Conservation (phyloP, 2,329 filamentous ascomycete genomes). For the Calonectria hongkongensis region DNA sequence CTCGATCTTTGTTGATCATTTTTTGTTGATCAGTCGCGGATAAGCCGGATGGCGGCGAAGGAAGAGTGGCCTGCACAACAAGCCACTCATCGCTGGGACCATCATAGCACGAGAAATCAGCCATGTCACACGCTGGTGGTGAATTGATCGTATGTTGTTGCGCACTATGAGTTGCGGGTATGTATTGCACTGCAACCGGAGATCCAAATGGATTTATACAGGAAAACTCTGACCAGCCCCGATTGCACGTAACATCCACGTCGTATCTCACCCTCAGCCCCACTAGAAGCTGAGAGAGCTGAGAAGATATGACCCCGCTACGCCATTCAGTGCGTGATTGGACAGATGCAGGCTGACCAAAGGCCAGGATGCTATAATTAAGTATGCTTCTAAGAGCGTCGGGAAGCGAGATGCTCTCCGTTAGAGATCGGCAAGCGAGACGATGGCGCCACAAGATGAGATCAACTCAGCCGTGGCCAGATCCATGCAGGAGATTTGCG, state of each 20-base stretch:
- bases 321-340: background rate
- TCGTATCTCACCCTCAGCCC: background rate
- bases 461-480: background rate
- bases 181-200: background rate
- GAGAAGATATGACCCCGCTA: no score
- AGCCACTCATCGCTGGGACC: constrained; percentile 13
- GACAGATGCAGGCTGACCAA: background rate
- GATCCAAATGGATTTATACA: background rate
- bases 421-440: background rate
- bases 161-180: background rate
- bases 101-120: constrained; percentile 9
- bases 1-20: constrained; percentile 8
- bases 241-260: background rate
- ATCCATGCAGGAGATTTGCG: background rate
- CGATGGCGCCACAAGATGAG: background rate
- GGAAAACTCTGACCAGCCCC: background rate
- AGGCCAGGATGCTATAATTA: background rate
- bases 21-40: background rate
- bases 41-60: background rate
- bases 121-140: background rate
- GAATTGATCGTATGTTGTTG: background rate
- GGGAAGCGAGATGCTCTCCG: constrained; percentile 6
- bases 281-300: no score
- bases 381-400: background rate
- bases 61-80: background rate